Base-by-base conservation (phyloP, 352 stramenopile genomes). In the Globisporangium ultimum region DNA sequence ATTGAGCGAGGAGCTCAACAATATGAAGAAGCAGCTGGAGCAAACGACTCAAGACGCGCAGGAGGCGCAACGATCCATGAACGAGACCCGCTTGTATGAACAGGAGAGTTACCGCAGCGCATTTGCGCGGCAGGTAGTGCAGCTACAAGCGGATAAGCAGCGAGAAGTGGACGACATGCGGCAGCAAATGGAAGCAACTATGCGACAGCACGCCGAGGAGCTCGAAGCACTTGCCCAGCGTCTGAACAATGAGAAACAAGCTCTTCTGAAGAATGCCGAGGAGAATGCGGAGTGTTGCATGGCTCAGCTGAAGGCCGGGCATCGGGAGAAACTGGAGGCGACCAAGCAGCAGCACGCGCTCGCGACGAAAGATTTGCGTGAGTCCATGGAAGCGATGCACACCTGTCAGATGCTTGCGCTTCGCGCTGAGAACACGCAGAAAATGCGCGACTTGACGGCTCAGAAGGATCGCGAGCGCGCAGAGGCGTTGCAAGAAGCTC, bases 401-500 rank as follows among this genome's bases (percentile, higher is more conserved):
- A 56, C 71, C 15, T 58, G 53, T n/a, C 68, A 78, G 21, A 54
- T 82, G 5, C 49, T 80, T 14, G 53, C 64, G 9, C 55, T 74
- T 32, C 68, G 67, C 12, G 47, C 67, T 0, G 71, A 87, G 11
- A 70, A 68, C n/a, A 51, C 64, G 1, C 65, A 75, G 17, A 61
- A 80, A 28, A 42, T 79, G 17, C 65, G 58, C 0, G 65, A 76
- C 0, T 20, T 82, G 14, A 58, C 55, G 2, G 51, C 14, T 1
- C 64, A 72, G 28, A 87, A 84, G 56, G 76, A 91, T 41, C n/a
- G 28, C 0, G 74, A 85, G 49, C 65, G 65, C 3, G 53, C 57
- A 1, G 58, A 68, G 12, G 63, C 62, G 5, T 53, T 83, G 18
- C 50, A 66, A 14, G 64, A 74, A n/a, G 65, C 66, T 7, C 60